A percentile compares a stretch with the other conserved stretches of the same genome.
These are phyloP conservation scores for Neurospora crassa DNA, from an alignment of 2,329 filamentous ascomycete species.

Conservation along the genomic window DNA sequence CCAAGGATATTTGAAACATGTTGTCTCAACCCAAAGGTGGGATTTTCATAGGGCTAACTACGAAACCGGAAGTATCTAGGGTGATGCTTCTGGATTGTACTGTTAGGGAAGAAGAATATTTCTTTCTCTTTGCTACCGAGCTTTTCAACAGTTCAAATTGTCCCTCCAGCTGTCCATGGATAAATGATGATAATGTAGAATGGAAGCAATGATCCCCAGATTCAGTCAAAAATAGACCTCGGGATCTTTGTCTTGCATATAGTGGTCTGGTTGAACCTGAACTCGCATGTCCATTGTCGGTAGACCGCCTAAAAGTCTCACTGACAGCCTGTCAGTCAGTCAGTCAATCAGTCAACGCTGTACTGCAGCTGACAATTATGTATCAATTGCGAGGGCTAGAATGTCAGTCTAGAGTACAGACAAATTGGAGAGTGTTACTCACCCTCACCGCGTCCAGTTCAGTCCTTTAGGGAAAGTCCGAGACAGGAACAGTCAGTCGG, in stretches of 20 bases:
- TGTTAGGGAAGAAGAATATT: neutral
- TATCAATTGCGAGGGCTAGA: neutral
- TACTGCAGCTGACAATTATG: neutral
- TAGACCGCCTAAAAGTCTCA: neutral
- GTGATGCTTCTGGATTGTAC: neutral
- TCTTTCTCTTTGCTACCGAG: neutral
- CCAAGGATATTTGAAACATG: neutral
- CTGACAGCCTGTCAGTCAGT: neutral
- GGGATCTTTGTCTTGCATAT: neutral
- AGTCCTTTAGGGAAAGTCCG: neutral
- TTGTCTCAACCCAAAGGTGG: neutral
- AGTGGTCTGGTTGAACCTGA: neutral
- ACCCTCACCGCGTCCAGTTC: neutral
- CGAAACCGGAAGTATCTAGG: neutral
- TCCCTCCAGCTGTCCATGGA: neutral
- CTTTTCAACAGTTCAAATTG: no score
- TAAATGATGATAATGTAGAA: neutral
- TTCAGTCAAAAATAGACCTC: neutral
- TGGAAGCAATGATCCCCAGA: no score
- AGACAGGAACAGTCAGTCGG: neutral
- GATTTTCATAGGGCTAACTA: neutral
- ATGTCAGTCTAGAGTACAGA: neutral
- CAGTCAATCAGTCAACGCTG: neutral
- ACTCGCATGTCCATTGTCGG: neutral
- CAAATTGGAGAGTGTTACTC: neutral